phyloP scores from a whole-genome alignment of 805 yeast species.

The Kluyveromyces starmeri region DNA sequence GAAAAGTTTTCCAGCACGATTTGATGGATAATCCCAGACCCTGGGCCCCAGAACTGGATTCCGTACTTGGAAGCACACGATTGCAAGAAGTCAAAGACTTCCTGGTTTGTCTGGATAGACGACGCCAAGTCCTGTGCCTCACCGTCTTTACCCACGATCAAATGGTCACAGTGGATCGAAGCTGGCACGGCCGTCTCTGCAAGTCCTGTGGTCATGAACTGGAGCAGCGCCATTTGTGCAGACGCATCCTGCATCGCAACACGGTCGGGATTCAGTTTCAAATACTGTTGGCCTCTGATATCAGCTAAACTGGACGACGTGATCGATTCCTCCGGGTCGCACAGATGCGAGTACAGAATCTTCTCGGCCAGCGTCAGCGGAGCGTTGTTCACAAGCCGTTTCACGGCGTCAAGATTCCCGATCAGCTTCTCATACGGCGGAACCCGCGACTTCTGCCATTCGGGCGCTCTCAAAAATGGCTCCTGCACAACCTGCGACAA shows the following conservation, averaged over 20 bases:
- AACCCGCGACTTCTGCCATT: slow-evolving; percentile 55
- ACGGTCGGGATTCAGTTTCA: slow-evolving; percentile 92
- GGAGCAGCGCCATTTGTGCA: slow-evolving; percentile 97
- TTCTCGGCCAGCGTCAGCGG: slow-evolving; percentile 95
- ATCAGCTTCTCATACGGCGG: slow-evolving; percentile 84
- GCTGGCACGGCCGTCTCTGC: slow-evolving; percentile 83
- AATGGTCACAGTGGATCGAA: slow-evolving; percentile 95
- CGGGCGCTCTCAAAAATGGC: slow-evolving; percentile 38
- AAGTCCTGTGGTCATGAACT: slow-evolving; percentile 96
- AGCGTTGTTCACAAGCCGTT: slow-evolving; percentile 50
- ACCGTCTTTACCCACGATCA: slow-evolving; percentile 93
- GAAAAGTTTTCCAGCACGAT: slow-evolving; percentile 94
- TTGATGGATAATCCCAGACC: slow-evolving; percentile 98
- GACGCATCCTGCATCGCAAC: slow-evolving; percentile 99
- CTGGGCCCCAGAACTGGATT: slow-evolving; percentile 98
- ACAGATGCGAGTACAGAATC: slow-evolving; percentile 85
- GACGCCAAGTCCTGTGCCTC: slow-evolving; percentile 74
- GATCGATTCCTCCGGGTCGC: slow-evolving; percentile 77
- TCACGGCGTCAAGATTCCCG: slow-evolving; percentile 53
- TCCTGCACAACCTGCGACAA: background rate
- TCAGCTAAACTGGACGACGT: slow-evolving; percentile 42
- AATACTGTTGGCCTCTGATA: slow-evolving; percentile 79
- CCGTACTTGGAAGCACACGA: slow-evolving; percentile 92
- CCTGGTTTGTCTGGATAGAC: slow-evolving; percentile 81
- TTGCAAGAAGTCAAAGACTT: slow-evolving; percentile 90